phyloP scores from a whole-genome alignment of 805 yeast genomes.

The Isabelozyma pseudorhagii region DNA sequence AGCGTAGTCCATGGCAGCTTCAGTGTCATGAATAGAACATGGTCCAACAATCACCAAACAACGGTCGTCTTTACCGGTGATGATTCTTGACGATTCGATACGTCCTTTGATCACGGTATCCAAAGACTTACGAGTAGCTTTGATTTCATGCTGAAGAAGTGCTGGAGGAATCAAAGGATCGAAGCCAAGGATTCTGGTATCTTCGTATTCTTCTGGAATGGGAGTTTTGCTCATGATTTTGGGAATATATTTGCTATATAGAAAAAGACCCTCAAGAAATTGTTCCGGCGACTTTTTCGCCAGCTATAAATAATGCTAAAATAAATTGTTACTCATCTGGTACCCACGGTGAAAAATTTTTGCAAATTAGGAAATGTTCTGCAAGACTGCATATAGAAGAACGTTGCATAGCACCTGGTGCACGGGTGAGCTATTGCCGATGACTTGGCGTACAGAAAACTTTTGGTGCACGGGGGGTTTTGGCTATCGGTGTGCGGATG shows the following conservation, averaged over 20 bases:
- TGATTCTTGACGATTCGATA: conserved; percentile 69
- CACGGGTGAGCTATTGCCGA: not conserved
- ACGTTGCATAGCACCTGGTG: not conserved
- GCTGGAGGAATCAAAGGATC: conserved; percentile 95
- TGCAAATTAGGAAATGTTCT: too few relatives aligned
- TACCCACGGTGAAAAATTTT: not conserved
- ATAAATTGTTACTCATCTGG: not conserved
- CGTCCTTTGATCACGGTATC: conserved; percentile 75
- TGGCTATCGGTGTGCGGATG: not conserved
- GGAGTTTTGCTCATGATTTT: conserved; percentile 42
- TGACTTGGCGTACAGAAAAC: not conserved
- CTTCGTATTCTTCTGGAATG: conserved; percentile 65
- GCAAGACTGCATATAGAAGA: too few relatives aligned
- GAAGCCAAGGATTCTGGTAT: conserved; percentile 81
- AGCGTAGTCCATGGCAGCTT: conserved; percentile 87
- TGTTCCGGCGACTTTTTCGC: not conserved
- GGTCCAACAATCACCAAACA: conserved; percentile 91
- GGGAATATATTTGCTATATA: not conserved
- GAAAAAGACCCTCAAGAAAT: not conserved
- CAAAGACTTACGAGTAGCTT: conserved; percentile 53
- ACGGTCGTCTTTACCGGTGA: conserved; percentile 77
- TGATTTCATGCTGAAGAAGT: conserved; percentile 79
- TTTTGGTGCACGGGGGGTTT: not conserved
- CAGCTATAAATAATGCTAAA: not conserved
- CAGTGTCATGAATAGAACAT: conserved; percentile 92